Evolutionary conservation across 768 basidiomycete genomes (phyloP), one percentile per base, ranked within the genome.

Genomic region (Serendipita sp.): DNA sequence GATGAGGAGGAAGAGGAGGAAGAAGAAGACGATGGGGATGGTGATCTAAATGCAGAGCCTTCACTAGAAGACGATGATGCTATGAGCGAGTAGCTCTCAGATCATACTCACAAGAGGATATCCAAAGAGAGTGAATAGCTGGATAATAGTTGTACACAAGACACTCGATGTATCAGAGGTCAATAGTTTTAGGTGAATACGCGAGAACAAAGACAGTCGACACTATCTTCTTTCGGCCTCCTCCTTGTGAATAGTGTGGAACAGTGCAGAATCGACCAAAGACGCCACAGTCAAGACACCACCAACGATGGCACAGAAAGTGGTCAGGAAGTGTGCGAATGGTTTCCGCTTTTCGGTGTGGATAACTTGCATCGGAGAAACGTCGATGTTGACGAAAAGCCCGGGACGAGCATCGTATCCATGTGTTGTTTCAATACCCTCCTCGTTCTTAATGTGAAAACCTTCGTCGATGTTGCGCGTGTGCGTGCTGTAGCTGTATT

Each of bases 241-340:
- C 17, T 26, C 31, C 31, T 58, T 58, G 24, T 26, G 17, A 28
- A 58, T 33, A 34, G 91, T 86, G 14, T 86, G 87, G 71, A 95
- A 97, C 63, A 96, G 79, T 58, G 89, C 75, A 65, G 88, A 82
- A 72, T 98, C 96, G 60, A 98, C 67, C 14, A 99, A 75, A 0
- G 88, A 86, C 17, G 93, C 94, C 20, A 99, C 86, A 3, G 96
- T 99, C 65, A 99, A 75, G 3, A 98, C 94, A 68, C 96, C 96
- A 67, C 96, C 96, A 30, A 99, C 86, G 69, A 99, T 97, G 2
- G 96, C 96, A 71, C 94, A 97, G 24, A 70, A 94, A 88, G 94
- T 97, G 44, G 96, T 97, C 28, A 98, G 75, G 79, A 98, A 98
- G 74, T 99, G 96, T 2, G 96, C 95, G 72, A 99, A 95, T 0